Percentiles rank a stretch among this genome's conserved stretches.
Conservation (phyloP, 768 basidiomycete species). For the Boletus coccyginus region DNA sequence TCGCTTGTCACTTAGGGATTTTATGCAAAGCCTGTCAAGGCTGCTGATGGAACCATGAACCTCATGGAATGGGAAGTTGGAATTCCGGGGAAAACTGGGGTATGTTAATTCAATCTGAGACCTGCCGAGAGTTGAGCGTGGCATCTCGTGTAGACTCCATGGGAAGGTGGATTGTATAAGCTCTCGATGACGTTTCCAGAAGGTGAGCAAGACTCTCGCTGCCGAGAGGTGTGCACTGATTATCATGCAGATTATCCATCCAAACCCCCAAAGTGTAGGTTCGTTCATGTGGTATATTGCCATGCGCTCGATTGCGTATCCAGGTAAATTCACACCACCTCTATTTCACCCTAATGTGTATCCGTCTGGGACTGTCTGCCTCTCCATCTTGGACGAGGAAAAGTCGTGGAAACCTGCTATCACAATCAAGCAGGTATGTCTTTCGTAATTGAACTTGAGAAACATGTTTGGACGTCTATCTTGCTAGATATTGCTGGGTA, state of each 20-base stretch:
- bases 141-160: slow-evolving; percentile 68
- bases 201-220: slow-evolving; percentile 47
- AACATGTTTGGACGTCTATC: background rate
- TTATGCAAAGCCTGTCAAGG: slow-evolving; percentile 91
- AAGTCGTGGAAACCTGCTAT: slow-evolving; percentile 99
- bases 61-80: slow-evolving; percentile 99
- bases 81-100: slow-evolving; percentile 88
- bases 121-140: slow-evolving; percentile 10
- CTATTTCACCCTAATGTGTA: slow-evolving; percentile 99
- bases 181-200: slow-evolving; percentile 95
- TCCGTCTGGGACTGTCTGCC: slow-evolving; percentile 96
- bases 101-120: slow-evolving; percentile 33
- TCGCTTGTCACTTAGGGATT: slow-evolving; percentile 66
- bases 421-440: slow-evolving; percentile 90
- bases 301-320: slow-evolving; percentile 9
- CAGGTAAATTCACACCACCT: slow-evolving; percentile 96
- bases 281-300: background rate
- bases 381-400: slow-evolving; percentile 97
- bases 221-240: slow-evolving; percentile 6
- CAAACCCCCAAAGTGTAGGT: slow-evolving; percentile 88
- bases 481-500: slow-evolving; percentile 84
- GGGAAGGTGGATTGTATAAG: slow-evolving; percentile 97
- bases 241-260: slow-evolving; percentile 78
- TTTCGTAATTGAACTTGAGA: background rate
- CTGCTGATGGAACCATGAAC: slow-evolving; percentile 90